Conservation (phyloP, 2,329 filamentous ascomycete species). For the Sarocladiaceae sp. region DNA sequence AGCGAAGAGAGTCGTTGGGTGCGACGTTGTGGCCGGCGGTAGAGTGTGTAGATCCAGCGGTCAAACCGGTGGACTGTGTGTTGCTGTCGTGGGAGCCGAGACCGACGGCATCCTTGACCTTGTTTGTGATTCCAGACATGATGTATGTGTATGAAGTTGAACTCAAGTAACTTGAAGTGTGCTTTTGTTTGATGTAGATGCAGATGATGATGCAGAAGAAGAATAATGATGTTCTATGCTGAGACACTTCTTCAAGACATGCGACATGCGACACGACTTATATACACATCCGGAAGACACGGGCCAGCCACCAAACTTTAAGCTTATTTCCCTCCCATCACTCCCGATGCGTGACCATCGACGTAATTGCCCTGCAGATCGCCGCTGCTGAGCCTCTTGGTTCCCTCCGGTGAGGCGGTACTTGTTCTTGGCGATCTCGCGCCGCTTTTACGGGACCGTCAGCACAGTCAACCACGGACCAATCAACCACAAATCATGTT, state of each 20-base stretch:
- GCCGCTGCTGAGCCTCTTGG: neutral
- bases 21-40: neutral
- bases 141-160: neutral
- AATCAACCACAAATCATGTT: too few relatives aligned
- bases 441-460: too few relatives aligned
- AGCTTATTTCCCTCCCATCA: neutral
- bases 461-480: too few relatives aligned
- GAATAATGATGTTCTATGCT: too few relatives aligned
- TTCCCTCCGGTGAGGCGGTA: neutral
- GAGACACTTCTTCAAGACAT: too few relatives aligned
- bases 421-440: constrained; percentile 1
- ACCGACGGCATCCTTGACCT: constrained; percentile 44
- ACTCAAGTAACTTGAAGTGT: neutral
- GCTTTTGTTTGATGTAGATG: neutral
- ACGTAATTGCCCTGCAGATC: constrained; percentile 7
- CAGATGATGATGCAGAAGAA: too few relatives aligned
- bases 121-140: constrained; percentile 25
- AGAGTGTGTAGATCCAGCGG: neutral
- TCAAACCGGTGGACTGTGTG: neutral
- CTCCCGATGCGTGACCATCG: neutral
- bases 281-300: neutral
- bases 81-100: neutral
- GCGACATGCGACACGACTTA: too few relatives aligned
- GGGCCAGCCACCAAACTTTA: neutral
- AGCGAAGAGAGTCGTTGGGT: neutral